Percentiles rank a stretch among this genome's conserved stretches.
Conservation (phyloP, 2,329 filamentous ascomycete species). For the Lithohypha guttulata region DNA sequence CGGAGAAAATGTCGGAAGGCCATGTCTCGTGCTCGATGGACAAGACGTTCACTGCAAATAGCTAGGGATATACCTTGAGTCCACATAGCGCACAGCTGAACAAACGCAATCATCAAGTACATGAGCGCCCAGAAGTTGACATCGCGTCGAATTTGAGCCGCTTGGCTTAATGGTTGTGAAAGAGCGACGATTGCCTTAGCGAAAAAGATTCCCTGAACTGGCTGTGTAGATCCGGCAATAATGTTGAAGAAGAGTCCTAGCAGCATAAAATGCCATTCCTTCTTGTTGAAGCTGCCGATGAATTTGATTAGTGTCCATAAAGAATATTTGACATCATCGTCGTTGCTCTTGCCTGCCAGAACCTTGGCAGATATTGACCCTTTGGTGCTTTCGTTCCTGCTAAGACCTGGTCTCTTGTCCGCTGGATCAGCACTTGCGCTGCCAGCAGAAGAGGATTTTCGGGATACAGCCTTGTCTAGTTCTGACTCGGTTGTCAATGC, state of each 20-base stretch:
- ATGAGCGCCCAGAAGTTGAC: constrained; percentile 80
- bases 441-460: constrained; percentile 20
- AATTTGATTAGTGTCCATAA: constrained; percentile 69
- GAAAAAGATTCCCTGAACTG: constrained; percentile 69
- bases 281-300: constrained; percentile 66
- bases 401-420: constrained; percentile 27
- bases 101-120: constrained; percentile 73
- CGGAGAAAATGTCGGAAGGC: constrained; percentile 82
- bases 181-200: constrained; percentile 74
- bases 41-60: constrained; percentile 72
- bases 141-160: constrained; percentile 51
- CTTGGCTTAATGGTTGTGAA: constrained; percentile 45
- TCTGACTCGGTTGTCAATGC: constrained; percentile 24
- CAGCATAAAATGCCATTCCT: constrained; percentile 62
- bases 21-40: constrained; percentile 69
- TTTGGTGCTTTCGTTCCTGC: constrained; percentile 37
- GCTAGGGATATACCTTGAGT: constrained; percentile 66
- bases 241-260: constrained; percentile 62
- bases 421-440: constrained; percentile 21
- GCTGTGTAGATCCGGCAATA: constrained; percentile 72
- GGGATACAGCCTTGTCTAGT: constrained; percentile 26
- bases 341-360: constrained; percentile 46
- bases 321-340: constrained; percentile 50
- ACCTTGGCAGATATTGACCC: constrained; percentile 58
- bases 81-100: constrained; percentile 58